Conservation (phyloP, 495 filamentous ascomycete genomes). For the Neurospora intermedia region DNA sequence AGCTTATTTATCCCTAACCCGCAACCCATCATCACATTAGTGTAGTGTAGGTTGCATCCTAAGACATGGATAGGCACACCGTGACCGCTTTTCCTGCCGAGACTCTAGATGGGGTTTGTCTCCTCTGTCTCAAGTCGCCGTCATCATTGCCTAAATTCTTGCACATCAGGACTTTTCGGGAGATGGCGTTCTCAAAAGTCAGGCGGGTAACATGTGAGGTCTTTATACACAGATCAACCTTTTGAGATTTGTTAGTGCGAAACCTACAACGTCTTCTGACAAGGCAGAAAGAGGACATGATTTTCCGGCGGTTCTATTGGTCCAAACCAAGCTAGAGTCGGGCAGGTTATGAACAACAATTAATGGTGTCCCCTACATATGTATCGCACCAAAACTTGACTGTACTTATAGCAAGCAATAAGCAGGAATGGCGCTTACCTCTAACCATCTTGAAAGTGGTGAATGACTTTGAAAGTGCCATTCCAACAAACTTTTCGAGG, state of each 20-base stretch:
- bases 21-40: background rate
- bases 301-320: background rate
- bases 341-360: background rate
- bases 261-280: background rate
- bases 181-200: background rate
- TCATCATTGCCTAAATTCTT: background rate
- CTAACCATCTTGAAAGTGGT: no score
- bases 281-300: background rate
- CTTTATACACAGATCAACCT: background rate
- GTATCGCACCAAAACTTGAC: background rate
- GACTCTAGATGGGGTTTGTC: background rate
- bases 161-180: background rate
- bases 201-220: background rate
- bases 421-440: no score
- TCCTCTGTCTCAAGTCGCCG: background rate
- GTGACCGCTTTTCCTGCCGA: background rate
- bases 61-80: background rate
- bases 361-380: background rate
- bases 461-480: no score
- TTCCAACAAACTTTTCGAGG: no score
- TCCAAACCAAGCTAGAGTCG: no score
- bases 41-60: no score
- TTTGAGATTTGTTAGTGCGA: background rate
- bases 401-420: background rate
- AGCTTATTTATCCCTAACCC: background rate